Percentiles rank a stretch among this genome's conserved stretches.
phyloP scores from a whole-genome alignment of 1,139 yeast genomes.

The Saccharomyces hybrid region DNA sequence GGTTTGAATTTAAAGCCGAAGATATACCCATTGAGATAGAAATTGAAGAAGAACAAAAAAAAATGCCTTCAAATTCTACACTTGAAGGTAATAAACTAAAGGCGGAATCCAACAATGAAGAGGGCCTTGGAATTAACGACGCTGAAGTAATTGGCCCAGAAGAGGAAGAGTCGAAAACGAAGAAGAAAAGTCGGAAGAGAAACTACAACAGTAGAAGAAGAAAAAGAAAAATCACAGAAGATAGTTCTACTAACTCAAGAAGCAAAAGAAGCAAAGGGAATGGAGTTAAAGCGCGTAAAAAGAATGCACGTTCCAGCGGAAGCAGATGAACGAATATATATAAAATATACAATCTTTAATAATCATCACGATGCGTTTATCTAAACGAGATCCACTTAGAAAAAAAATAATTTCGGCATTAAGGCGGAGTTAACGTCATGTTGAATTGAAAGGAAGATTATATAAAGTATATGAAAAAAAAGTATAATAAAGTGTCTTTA shows the following conservation, averaged over 20 bases:
- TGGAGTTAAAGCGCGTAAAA: neutral
- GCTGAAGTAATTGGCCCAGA: neutral
- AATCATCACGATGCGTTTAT: neutral
- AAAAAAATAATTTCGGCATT: neutral
- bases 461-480: neutral
- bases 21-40: constrained; percentile 3
- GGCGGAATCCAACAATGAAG: neutral
- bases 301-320: neutral
- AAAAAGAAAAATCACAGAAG: neutral
- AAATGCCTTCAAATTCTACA: neutral
- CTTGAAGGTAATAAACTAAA: neutral
- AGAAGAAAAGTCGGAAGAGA: neutral
- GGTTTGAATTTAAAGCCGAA: neutral
- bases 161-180: neutral
- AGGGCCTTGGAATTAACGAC: neutral
- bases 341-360: neutral
- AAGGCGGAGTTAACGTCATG: neutral
- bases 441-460: neutral
- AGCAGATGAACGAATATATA: neutral
- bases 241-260: neutral
- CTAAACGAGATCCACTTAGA: neutral
- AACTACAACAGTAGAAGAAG: neutral
- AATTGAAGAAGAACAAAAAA: neutral
- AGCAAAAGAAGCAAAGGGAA: neutral
- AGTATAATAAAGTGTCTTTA: neutral